These are phyloP conservation scores for Myxozyma vanderwaltii DNA, from an alignment of 805 yeast species.

Conservation along the genomic window DNA sequence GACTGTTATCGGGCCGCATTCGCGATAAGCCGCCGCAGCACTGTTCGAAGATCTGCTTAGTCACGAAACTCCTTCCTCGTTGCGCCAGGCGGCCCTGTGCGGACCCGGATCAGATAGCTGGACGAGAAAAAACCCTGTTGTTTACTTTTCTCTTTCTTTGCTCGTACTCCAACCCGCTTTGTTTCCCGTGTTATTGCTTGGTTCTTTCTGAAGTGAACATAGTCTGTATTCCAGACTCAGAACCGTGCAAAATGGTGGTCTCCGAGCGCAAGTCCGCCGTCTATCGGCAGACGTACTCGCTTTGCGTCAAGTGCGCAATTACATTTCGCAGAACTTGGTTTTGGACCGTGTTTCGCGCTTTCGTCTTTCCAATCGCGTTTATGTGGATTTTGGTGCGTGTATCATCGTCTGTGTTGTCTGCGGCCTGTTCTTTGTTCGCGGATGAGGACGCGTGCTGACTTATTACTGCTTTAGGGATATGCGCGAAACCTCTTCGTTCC, in stretches of 20 bases:
- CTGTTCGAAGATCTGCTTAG: too few species aligned
- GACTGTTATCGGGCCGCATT: not conserved
- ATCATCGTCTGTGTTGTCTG: too few species aligned
- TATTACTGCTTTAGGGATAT: slow-evolving; percentile 35
- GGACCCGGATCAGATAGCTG: too few species aligned
- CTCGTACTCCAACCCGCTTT: too few species aligned
- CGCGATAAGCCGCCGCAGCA: not conserved
- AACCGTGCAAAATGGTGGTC: slow-evolving; percentile 6
- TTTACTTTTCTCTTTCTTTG: too few species aligned
- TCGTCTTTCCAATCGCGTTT: slow-evolving; percentile 41
- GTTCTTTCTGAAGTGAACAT: too few species aligned
- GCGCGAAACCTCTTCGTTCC: slow-evolving; percentile 42
- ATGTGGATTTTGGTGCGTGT: slow-evolving; percentile 41
- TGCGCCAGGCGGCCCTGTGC: too few species aligned
- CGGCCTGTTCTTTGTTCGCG: too few species aligned
- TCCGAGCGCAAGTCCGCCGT: slow-evolving; percentile 16
- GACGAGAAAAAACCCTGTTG: too few species aligned
- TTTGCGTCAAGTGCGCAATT: slow-evolving; percentile 26
- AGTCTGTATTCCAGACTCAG: not conserved
- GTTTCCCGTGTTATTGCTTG: too few species aligned
- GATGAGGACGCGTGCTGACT: not conserved
- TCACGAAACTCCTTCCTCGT: too few species aligned
- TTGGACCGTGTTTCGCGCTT: slow-evolving; percentile 42
- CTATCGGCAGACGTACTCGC: slow-evolving; percentile 31
- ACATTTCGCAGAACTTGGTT: slow-evolving; percentile 38